phyloP scores from a whole-genome alignment of 495 filamentous ascomycete genomes.

The Aspergillus kassunensis region DNA sequence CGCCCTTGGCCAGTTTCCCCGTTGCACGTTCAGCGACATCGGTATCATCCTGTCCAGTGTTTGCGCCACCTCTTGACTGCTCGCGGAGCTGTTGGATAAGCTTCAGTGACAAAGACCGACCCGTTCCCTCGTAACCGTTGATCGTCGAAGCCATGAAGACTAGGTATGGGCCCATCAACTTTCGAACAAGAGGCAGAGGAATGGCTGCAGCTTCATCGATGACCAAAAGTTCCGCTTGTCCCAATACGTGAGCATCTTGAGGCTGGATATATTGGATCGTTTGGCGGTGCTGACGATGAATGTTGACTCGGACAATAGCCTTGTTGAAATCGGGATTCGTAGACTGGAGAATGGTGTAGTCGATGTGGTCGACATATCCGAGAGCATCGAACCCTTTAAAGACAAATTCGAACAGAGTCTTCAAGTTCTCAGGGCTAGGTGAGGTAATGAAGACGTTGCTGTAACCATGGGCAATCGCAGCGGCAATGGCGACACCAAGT shows the following conservation, averaged over 20 bases:
- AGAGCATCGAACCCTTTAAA: constrained; percentile 98
- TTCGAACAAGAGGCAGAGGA: constrained; percentile 84
- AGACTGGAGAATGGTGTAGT: constrained; percentile 97
- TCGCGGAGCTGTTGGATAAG: constrained; percentile 96
- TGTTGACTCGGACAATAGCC: constrained; percentile 93
- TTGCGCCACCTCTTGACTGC: constrained; percentile 65
- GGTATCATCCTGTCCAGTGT: constrained; percentile 49
- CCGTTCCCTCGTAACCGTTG: constrained; percentile 98
- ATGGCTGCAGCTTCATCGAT: constrained; percentile 99
- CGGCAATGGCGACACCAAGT: constrained; percentile 88
- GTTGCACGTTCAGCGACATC: constrained; percentile 70
- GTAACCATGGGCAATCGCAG: constrained; percentile 92
- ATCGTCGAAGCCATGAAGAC: constrained; percentile 99
- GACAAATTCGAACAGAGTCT: constrained; percentile 95
- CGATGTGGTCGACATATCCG: constrained; percentile 86
- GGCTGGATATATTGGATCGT: constrained; percentile 98
- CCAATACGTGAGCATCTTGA: constrained; percentile 89
- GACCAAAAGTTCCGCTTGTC: constrained; percentile 92
- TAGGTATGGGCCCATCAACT: constrained; percentile 95
- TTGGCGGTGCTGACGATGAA: constrained; percentile 92
- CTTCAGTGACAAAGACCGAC: constrained; percentile 90
- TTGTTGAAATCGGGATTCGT: constrained; percentile 99
- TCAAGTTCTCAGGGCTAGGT: constrained; percentile 95
- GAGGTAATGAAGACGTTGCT: constrained; percentile 99
- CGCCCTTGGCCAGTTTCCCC: constrained; percentile 61